Conservation (phyloP, 2,329 filamentous ascomycete species). For the Diplodia seriata region DNA sequence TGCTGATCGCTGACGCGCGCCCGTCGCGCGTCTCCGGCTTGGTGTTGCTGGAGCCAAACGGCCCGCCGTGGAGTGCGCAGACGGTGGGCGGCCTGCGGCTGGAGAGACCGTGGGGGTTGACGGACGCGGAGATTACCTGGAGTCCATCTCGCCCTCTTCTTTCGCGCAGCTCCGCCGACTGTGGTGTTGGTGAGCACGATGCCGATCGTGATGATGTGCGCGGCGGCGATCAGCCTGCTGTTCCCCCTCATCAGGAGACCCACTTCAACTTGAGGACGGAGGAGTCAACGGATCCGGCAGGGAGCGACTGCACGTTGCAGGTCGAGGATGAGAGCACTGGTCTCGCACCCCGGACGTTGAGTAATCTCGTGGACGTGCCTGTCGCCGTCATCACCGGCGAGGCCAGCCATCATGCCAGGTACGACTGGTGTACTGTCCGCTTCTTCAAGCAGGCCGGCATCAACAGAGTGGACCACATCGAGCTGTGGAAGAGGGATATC, state of each 20-base stretch:
- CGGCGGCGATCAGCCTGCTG: background rate
- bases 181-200: background rate
- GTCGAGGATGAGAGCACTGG: background rate
- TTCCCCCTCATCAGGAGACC: background rate
- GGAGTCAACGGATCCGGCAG: background rate
- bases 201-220: background rate
- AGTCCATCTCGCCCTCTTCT: background rate
- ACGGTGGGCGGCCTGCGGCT: background rate
- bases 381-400: slow-evolving; percentile 4
- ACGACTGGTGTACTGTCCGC: slow-evolving; percentile 4
- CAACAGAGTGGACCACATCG: background rate
- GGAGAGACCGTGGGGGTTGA: no score
- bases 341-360: background rate
- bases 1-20: background rate
- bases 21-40: slow-evolving; percentile 37
- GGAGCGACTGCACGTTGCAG: slow-evolving; percentile 9
- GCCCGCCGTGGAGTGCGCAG: slow-evolving; percentile 10
- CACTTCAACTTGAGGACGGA: slow-evolving; percentile 5
- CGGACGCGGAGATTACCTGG: background rate
- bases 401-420: slow-evolving; percentile 15
- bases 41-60: slow-evolving; percentile 48
- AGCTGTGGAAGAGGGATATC: slow-evolving; percentile 1
- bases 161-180: background rate
- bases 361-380: slow-evolving; percentile 3
- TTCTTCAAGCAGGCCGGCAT: slow-evolving; percentile 11